Evolutionary conservation across 2,329 filamentous ascomycete genomes (phyloP).

Genomic region (Fusarium redolens): DNA sequence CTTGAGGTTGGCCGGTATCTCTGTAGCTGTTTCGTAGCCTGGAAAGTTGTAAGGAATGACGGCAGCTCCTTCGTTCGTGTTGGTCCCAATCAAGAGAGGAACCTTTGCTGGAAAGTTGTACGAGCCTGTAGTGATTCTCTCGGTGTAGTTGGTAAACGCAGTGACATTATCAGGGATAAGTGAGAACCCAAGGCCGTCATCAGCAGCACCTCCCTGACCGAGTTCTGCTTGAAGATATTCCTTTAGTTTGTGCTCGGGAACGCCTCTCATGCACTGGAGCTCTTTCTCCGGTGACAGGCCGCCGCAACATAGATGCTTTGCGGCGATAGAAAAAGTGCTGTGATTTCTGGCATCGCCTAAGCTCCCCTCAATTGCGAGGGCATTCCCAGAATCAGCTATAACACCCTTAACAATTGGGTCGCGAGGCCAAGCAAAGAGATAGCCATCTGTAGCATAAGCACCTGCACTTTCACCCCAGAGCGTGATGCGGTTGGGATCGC

Average conservation of each 20-base stretch:
- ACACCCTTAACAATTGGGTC: slow-evolving; percentile 31
- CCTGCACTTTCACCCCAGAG: slow-evolving; percentile 38
- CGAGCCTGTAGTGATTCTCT: not conserved
- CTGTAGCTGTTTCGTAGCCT: slow-evolving; percentile 18
- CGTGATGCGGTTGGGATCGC: slow-evolving; percentile 27
- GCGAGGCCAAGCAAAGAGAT: slow-evolving; percentile 29
- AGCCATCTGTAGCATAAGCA: slow-evolving; percentile 27
- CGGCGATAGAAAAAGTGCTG: slow-evolving; percentile 12
- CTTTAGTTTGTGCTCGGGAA: slow-evolving; percentile 9
- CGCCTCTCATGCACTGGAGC: slow-evolving; percentile 22
- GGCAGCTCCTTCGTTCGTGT: slow-evolving; percentile 30
- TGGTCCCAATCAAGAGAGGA: slow-evolving; percentile 31
- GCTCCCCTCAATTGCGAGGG: slow-evolving; percentile 16
- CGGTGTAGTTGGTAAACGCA: slow-evolving; percentile 18
- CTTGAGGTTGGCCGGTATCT: slow-evolving; percentile 13
- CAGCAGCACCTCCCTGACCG: slow-evolving; percentile 27
- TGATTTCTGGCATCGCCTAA: slow-evolving; percentile 16
- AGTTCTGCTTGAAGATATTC: slow-evolving; percentile 27
- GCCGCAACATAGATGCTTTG: slow-evolving; percentile 11
- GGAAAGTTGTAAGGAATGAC: slow-evolving; percentile 29
- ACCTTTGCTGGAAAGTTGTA: not conserved
- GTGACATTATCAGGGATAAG: slow-evolving; percentile 23
- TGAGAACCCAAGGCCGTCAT: slow-evolving; percentile 18
- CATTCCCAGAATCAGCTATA: slow-evolving; percentile 34
- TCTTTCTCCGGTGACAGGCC: not conserved